Percentiles rank a stretch among this genome's conserved stretches.
Conservation (phyloP, 345 rosid species). For the Gossypium anomalum region DNA sequence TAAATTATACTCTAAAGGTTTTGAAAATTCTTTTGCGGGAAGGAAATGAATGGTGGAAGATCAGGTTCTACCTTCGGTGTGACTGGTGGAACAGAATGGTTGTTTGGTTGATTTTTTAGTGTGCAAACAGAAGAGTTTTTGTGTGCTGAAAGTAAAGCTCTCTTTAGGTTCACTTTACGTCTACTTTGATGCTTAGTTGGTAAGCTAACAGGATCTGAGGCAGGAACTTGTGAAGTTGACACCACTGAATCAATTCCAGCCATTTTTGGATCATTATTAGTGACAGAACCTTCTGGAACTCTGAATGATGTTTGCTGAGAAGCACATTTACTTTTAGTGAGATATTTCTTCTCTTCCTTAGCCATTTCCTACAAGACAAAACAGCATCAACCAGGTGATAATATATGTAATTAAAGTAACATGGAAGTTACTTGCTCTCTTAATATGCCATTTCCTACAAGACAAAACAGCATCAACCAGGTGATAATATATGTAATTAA, state of each 20-base stretch:
- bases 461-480: neutral
- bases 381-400: conserved; percentile 1
- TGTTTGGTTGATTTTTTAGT: conserved; percentile 36
- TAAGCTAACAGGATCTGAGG: conserved; percentile 32
- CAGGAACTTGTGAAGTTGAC: conserved; percentile 43
- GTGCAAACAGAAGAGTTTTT: conserved; percentile 36
- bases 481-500: neutral
- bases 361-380: conserved; percentile 37
- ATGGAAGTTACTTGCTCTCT: neutral
- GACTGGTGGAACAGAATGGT: conserved; percentile 33
- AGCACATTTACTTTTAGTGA: conserved; percentile 35
- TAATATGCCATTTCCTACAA: conserved; percentile 17
- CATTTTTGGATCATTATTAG: conserved; percentile 37
- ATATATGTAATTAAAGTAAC: neutral
- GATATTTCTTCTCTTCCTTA: conserved; percentile 36
- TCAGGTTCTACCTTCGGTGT: conserved; percentile 36
- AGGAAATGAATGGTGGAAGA: conserved; percentile 2
- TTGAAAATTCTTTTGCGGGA: neutral
- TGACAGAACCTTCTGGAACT: conserved; percentile 34
- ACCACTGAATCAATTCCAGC: conserved; percentile 29
- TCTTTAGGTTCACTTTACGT: conserved; percentile 59
- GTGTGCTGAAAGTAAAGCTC: conserved; percentile 34
- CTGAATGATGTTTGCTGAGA: conserved; percentile 37
- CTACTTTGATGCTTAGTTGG: conserved; percentile 45
- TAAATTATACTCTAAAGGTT: neutral